Conservation (phyloP, 2,329 filamentous ascomycete species). For the Penicillium hordei region DNA sequence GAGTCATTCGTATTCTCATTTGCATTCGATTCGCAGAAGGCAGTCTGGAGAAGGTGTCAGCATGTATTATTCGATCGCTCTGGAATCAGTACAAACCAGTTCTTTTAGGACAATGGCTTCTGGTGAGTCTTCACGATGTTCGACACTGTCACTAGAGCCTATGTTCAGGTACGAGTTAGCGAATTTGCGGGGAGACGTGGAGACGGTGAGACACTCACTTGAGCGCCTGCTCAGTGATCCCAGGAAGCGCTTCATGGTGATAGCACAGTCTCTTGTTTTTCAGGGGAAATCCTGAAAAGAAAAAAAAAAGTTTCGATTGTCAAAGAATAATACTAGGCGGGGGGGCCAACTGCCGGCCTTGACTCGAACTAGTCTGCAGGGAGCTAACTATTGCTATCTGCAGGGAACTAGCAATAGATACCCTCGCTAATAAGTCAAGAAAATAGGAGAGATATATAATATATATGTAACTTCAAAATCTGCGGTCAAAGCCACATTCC, state of each 20-base stretch:
- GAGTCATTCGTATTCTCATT: conserved; percentile 31
- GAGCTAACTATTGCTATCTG: conserved; percentile 5
- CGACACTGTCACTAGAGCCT: conserved; percentile 27
- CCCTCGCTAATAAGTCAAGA: neutral
- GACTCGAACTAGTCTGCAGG: neutral
- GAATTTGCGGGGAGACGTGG: conserved; percentile 8
- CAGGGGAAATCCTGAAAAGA: neutral
- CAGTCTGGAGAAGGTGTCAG: conserved; percentile 53
- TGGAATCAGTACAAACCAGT: conserved; percentile 34
- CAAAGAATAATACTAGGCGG: conserved; percentile 2
- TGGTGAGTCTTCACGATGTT: conserved; percentile 39
- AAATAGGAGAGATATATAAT: neutral
- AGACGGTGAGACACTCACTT: conserved; percentile 26
- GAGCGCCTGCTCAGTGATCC: conserved; percentile 33
- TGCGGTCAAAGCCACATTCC: conserved; percentile 5
- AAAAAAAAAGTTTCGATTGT: neutral
- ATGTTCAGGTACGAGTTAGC: conserved; percentile 1
- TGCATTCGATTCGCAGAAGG: conserved; percentile 73
- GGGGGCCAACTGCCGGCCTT: neutral
- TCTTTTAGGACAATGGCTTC: conserved; percentile 43
- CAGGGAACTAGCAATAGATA: neutral
- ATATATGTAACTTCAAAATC: neutral
- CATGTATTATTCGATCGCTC: neutral
- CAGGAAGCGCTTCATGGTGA: conserved; percentile 40
- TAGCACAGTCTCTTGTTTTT: neutral